Evolutionary conservation across 768 basidiomycete species (phyloP), one percentile per base, ranked within the genome.

Genomic region (Crassisporium funariophilum): DNA sequence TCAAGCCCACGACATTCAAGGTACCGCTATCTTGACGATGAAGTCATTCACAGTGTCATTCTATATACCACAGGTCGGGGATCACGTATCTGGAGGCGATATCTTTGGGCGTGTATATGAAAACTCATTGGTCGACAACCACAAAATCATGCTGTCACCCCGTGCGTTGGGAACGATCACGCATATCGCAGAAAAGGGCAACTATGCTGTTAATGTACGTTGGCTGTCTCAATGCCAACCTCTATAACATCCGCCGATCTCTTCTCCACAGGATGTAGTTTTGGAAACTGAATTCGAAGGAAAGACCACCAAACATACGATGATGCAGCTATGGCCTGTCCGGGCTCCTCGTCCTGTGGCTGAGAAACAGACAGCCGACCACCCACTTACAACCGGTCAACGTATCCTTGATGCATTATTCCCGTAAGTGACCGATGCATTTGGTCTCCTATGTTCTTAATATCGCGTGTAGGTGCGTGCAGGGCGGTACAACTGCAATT

Each of bases 311-410:
- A 79, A 94, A 59, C 95, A 98, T 66, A 86, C 89, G 13, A 85
- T 99, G 83, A 90, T 97, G 91, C 97, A 99, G 62, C 75, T 95
- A 23, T 99, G 97, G 97, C 97, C 97, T 55, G 97, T 99, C 51
- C 91, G 97, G 61, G 97, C 95, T 15, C 94, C 97, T 40, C 83
- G 97, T 45, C 97, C 97, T 9, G 88, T 93, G 20, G 75, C 90
- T n/a, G 91, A 98, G 73, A 98, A 98, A 71, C 81, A 88, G 60
- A 95, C 89, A 3, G 95, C 95, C 46, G 82, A 95, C 66, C 81
- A 83, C 66, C 97, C 97, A 34, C 76, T 99, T 13, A 73, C 94
- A 25, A 99, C 97, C 40, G 97, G 97, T 38, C 97, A 99, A 69
- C 90, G 97, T 53, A 94, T 99, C 53, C 73, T 99, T 37, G 97